Percentiles rank a stretch among this genome's conserved stretches.
Evolutionary conservation across 106 monocot genomes (phyloP).

Genomic region (Gastrodia elata): DNA sequence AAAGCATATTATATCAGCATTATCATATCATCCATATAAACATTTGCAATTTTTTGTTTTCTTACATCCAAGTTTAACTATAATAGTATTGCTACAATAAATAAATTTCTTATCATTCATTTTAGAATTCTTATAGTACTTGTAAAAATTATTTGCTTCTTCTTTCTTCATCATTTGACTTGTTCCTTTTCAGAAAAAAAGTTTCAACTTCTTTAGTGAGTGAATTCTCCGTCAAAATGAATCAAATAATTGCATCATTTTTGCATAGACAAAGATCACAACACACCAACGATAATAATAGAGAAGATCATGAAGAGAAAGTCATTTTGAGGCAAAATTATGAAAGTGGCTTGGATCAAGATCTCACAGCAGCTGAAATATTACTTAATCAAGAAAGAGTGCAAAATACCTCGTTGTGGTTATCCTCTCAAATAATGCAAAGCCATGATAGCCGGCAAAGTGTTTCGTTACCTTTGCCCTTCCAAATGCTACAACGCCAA

Average conservation of each 20-base stretch:
- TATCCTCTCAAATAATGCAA: conserved; percentile 16
- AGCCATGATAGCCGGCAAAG: conserved; percentile 21
- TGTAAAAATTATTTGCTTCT: no score
- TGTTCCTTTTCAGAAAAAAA: conserved; percentile 28
- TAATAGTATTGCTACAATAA: neutral
- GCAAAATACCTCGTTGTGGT: conserved; percentile 21
- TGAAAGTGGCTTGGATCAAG: conserved; percentile 25
- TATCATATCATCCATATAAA: no score
- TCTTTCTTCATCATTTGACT: neutral
- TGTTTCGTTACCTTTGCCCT: conserved; percentile 18
- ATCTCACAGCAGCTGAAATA: conserved; percentile 14
- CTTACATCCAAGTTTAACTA: neutral
- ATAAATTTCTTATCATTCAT: neutral
- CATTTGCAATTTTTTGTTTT: neutral
- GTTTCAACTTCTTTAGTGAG: conserved; percentile 50
- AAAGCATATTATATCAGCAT: no score
- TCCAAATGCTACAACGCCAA: conserved; percentile 10
- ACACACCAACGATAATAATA: conserved; percentile 10
- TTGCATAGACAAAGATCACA: conserved; percentile 32
- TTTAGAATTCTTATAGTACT: neutral
- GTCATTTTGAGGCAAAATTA: conserved; percentile 21
- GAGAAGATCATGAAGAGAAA: conserved; percentile 18
- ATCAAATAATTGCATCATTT: conserved; percentile 31
- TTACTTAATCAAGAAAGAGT: conserved; percentile 12
- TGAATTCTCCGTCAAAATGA: conserved; percentile 49